Conservation (phyloP, 257 asterid species). For the Salvia splendens region DNA sequence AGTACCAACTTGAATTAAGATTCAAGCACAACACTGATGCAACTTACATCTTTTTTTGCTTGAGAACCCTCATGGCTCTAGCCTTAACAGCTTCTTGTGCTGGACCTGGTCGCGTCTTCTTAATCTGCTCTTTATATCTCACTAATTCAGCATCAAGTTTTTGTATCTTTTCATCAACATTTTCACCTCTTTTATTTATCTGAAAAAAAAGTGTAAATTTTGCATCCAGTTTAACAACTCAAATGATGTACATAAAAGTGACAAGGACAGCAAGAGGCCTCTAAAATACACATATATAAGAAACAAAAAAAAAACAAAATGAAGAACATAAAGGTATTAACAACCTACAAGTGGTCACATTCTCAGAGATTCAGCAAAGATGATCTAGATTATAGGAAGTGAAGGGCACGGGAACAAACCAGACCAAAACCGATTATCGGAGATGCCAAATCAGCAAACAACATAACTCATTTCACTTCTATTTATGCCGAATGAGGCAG, state of each 20-base stretch:
- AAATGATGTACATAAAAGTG: conserved; percentile 12
- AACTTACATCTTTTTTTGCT: conserved; percentile 88
- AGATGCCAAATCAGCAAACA: no score
- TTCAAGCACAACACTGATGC: neutral
- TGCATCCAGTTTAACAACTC: conserved; percentile 19
- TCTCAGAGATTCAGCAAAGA: neutral
- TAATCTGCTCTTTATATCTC: conserved; percentile 80
- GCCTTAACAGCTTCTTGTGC: conserved; percentile 97
- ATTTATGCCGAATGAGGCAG: neutral
- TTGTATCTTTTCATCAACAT: conserved; percentile 81
- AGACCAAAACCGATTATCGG: no score
- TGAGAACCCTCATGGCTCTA: conserved; percentile 97
- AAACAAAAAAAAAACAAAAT: no score
- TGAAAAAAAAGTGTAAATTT: conserved; percentile 29
- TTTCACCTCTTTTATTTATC: conserved; percentile 93
- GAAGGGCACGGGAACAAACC: no score
- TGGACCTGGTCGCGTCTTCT: conserved; percentile 96
- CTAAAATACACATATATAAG: no score
- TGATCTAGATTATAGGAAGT: neutral
- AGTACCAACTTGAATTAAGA: neutral
- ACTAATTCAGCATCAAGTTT: conserved; percentile 83
- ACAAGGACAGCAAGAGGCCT: conserved; percentile 7
- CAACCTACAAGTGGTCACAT: neutral
- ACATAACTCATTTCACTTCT: no score
- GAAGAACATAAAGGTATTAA: conserved; percentile 5